phyloP scores from a whole-genome alignment of 1,284 basidiomycete genomes.

The Austroboletus olivaceoglutinosus region DNA sequence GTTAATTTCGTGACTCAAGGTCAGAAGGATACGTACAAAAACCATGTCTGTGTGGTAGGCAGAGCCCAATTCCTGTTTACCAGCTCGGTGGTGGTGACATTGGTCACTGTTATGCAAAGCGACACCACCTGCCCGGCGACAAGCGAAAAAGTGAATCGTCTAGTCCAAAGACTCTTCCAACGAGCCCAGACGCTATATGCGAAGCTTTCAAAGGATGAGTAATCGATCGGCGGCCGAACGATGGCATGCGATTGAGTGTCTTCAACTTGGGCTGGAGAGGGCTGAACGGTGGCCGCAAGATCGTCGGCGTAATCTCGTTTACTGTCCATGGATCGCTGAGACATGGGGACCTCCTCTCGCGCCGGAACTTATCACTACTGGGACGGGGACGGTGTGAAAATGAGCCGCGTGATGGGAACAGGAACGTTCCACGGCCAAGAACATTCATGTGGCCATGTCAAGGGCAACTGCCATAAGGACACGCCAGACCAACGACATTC shows the following conservation, averaged over 20 bases:
- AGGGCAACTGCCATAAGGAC: neutral
- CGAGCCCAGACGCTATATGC: slow-evolving; percentile 49
- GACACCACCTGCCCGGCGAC: slow-evolving; percentile 80
- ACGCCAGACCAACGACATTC: neutral
- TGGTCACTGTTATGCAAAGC: slow-evolving; percentile 83
- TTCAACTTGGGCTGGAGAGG: neutral
- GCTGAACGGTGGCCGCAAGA: neutral
- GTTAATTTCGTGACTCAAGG: neutral
- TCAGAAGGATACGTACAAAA: slow-evolving; percentile 54
- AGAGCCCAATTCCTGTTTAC: slow-evolving; percentile 66
- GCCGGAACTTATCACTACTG: slow-evolving; percentile 12
- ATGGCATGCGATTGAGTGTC: neutral
- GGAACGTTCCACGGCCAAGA: neutral
- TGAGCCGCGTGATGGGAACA: slow-evolving; percentile 3
- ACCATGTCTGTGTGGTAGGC: slow-evolving; percentile 79
- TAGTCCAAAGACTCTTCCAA: slow-evolving; percentile 73
- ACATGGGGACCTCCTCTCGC: slow-evolving; percentile 1
- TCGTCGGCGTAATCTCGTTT: slow-evolving; percentile 22
- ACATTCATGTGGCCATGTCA: slow-evolving; percentile 10
- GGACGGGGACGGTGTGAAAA: slow-evolving; percentile 5
- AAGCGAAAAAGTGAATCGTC: slow-evolving; percentile 62
- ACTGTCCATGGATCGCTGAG: slow-evolving; percentile 24
- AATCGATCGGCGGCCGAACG: slow-evolving; percentile 56
- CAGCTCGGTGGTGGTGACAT: slow-evolving; percentile 78
- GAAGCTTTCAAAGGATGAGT: slow-evolving; percentile 55